phyloP scores from a whole-genome alignment of 108 stramenopile genomes.

The Seminavis robusta region DNA sequence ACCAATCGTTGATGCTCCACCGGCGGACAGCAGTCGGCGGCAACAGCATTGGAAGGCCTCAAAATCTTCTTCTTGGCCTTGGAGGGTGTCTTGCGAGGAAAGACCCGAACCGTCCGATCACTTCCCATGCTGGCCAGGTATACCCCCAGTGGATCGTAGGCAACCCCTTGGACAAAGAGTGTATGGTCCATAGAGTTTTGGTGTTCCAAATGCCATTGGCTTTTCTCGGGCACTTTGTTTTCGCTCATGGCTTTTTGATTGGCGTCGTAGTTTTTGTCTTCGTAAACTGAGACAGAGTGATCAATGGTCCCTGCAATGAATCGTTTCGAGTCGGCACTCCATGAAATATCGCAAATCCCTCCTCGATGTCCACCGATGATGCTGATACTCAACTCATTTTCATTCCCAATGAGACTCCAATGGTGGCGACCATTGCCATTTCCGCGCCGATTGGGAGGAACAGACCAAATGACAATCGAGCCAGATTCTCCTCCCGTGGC shows the following conservation, averaged over 20 bases:
- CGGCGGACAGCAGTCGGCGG: conserved; percentile 17
- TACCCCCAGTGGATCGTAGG: conserved; percentile 80
- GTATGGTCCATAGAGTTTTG: conserved; percentile 68
- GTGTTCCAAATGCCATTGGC: conserved; percentile 53
- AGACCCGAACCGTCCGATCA: conserved; percentile 83
- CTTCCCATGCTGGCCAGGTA: conserved; percentile 84
- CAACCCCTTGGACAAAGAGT: conserved; percentile 86
- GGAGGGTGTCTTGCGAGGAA: conserved; percentile 47
- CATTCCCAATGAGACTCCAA: conserved; percentile 37
- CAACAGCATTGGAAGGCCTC: conserved; percentile 22
- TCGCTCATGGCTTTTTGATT: conserved; percentile 21
- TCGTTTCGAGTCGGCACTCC: conserved; percentile 69
- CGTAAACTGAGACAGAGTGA: conserved; percentile 37
- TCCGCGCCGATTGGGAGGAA: conserved; percentile 51
- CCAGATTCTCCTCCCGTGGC: conserved; percentile 89
- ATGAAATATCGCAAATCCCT: conserved; percentile 72
- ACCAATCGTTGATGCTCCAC: conserved; percentile 26
- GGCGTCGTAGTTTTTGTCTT: conserved; percentile 26
- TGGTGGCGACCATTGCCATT: conserved; percentile 41
- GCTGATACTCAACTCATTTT: conserved; percentile 59
- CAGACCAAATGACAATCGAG: conserved; percentile 57
- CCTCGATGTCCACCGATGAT: conserved; percentile 56
- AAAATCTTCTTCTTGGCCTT: conserved; percentile 45
- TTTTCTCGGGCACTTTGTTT: conserved; percentile 23
- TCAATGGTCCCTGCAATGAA: conserved; percentile 76